Evolutionary conservation across 306 rosid species (phyloP).

Genomic region (Trifolium dubium): DNA sequence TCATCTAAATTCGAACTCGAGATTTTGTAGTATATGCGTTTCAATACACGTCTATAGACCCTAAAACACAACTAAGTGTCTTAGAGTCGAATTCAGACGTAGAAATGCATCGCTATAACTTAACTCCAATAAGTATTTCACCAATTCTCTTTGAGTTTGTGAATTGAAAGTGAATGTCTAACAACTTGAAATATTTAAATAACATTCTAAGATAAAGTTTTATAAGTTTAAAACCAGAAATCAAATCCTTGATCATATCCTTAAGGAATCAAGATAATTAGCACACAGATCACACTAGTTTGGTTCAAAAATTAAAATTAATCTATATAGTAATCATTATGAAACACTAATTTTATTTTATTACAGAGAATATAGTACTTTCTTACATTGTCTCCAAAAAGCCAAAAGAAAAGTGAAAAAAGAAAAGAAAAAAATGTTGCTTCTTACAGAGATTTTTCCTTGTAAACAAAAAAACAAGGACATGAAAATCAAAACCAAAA

Average conservation of each 20-base stretch:
- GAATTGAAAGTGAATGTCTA: not conserved
- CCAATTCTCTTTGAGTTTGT: no score
- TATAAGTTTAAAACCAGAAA: not conserved
- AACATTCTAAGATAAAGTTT: not conserved
- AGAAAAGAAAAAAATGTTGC: conserved; percentile 18
- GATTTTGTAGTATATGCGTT: no score
- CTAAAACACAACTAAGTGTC: no score
- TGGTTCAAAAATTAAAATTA: not conserved
- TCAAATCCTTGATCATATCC: not conserved
- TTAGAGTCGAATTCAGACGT: no score
- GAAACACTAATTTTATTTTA: conserved; percentile 37
- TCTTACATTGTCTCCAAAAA: conserved; percentile 35
- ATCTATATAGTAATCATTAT: not conserved
- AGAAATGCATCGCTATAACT: no score
- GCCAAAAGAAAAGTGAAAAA: conserved; percentile 11
- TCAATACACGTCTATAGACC: no score
- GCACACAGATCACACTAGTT: not conserved
- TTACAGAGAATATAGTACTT: conserved; percentile 37
- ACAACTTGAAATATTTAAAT: not conserved
- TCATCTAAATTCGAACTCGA: no score
- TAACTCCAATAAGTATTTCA: no score
- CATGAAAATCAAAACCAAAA: conserved; percentile 36
- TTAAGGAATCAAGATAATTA: not conserved
- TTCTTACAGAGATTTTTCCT: conserved; percentile 45
- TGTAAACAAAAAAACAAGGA: conserved; percentile 33